Evolutionary conservation across 164 flowering plant genomes (phyloP).

Genomic region (Nelumbo lutea): DNA sequence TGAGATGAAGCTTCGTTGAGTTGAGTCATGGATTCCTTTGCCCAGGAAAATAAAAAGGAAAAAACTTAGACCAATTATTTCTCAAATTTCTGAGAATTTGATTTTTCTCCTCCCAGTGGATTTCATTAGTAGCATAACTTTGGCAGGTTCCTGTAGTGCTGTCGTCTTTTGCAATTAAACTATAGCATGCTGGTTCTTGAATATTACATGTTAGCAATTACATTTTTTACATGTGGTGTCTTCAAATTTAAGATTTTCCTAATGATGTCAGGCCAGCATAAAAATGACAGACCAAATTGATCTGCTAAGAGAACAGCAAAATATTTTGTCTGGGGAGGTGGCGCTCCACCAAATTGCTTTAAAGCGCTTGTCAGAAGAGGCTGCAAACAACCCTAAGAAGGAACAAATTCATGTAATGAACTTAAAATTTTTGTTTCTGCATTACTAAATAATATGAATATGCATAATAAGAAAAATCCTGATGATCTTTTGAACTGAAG

Average conservation of each 20-base stretch:
- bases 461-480: conserved; percentile 4
- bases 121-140: background rate
- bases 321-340: conserved; percentile 85
- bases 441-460: background rate
- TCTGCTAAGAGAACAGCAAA: conserved; percentile 81
- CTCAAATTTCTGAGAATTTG: background rate
- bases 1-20: too few relatives aligned
- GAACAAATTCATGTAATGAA: conserved; percentile 59
- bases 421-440: background rate
- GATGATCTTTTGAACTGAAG: conserved; percentile 28
- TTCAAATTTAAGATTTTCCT: conserved; percentile 3
- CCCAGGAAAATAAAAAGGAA: background rate
- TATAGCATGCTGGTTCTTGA: too few relatives aligned
- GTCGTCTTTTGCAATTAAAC: background rate
- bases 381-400: conserved; percentile 53
- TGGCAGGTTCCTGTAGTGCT: background rate
- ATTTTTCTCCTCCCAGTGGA: background rate
- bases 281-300: conserved; percentile 77
- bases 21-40: too few relatives aligned
- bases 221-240: background rate
- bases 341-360: conserved; percentile 81
- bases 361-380: conserved; percentile 75
- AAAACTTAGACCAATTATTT: background rate
- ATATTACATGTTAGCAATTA: background rate
- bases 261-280: conserved; percentile 46